Evolutionary conservation across 1,284 basidiomycete species (phyloP).

Genomic region (Earliella scabrosa): DNA sequence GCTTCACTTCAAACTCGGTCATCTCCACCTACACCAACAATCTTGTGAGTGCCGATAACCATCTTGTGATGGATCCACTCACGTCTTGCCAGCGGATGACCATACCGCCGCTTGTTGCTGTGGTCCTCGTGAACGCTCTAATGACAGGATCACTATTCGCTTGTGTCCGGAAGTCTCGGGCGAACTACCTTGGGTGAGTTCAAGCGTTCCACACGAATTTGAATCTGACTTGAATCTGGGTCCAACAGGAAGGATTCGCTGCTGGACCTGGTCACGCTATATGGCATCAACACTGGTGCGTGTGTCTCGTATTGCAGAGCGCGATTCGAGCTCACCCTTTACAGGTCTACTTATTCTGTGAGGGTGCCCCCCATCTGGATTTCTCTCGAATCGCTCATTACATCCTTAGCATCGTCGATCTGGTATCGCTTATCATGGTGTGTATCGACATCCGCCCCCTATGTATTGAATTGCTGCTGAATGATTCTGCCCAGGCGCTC

Average conservation of each 20-base stretch:
- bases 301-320: neutral
- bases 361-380: neutral
- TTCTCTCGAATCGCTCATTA: neutral
- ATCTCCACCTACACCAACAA: neutral
- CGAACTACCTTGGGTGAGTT: neutral
- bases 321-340: too few species aligned
- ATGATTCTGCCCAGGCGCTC: neutral
- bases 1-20: neutral
- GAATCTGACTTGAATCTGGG: neutral
- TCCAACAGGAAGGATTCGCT: neutral
- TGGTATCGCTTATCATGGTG: neutral
- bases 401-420: neutral
- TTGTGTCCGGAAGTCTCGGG: neutral
- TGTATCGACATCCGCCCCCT: too few species aligned
- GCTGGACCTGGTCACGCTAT: neutral
- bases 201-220: neutral
- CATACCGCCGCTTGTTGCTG: neutral
- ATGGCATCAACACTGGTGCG: neutral
- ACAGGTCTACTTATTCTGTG: neutral
- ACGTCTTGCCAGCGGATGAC: neutral
- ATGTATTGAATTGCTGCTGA: neutral
- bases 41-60: neutral
- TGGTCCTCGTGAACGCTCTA: neutral
- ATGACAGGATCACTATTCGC: neutral
- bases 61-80: neutral